Base-by-base conservation (phyloP, 2,329 filamentous ascomycete species). In the Colletotrichum magnum region DNA sequence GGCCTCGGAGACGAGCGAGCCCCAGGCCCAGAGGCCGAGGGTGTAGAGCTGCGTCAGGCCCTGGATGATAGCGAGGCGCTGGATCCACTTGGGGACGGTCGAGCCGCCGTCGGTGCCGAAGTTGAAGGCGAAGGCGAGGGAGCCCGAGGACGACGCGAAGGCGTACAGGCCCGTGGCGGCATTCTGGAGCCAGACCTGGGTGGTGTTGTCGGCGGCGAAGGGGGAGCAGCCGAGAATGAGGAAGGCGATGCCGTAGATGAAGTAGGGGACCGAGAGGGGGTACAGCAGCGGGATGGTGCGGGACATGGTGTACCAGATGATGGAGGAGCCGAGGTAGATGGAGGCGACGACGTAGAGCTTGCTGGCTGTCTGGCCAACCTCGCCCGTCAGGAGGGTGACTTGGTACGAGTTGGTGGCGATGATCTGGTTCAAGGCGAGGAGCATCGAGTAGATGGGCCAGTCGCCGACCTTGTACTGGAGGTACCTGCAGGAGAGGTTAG, bases 11-110 rank as follows among this genome's bases (percentile, higher is more conserved):
- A 68, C 64, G n/a, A 68, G 47, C 45, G 56, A 63, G 39, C 90
- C 90, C 90, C 90, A 92, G 75, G 88, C 91, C 89, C 89, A 92
- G n/a, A 92, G 82, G 4, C 83, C 87, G 39, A 89, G 86, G 63
- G 90, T 84, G 76, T 92, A 92, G 72, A 90, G 80, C 75, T 92
- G 90, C 75, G 92, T 90, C 6, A 89, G 89, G 50, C 90, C 90
- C 77, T 92, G 89, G 60, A 92, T 90, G 18, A 89, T 78, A 74
- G 89, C 90, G 18, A 90, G 90, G 65, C 90, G 86, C 79, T 89
- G 90, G 26, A 90, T 88, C 89, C 89, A 92, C 43, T 88, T 84
- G 75, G 87, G 89, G 47, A 90, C 86, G 10, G 89, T 88, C 2
- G 87, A 85, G 58, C 89, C 89, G 48, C 86, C 88, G 80, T 90